Percentiles rank a stretch among this genome's conserved stretches.
phyloP scores from a whole-genome alignment of 805 yeast genomes.

The Crinitomyces ghanaensis region DNA sequence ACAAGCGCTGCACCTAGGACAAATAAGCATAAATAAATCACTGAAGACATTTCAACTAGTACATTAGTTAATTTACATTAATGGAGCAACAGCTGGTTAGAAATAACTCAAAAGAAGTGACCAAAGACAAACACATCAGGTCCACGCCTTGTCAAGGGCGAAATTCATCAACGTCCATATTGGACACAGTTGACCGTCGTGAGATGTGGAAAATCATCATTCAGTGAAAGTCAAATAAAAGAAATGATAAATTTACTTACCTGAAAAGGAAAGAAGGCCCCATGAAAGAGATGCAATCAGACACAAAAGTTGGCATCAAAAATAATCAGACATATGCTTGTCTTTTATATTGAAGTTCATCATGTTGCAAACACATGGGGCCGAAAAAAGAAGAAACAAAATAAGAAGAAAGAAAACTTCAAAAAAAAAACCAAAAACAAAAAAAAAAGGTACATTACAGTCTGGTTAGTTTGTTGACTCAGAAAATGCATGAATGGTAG shows the following conservation, averaged over 20 bases:
- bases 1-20: background rate
- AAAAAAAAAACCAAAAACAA: no score
- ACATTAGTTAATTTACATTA: background rate
- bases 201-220: constrained; percentile 54
- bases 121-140: constrained; percentile 22
- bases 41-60: background rate
- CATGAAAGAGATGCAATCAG: constrained; percentile 31
- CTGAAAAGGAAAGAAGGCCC: constrained; percentile 1
- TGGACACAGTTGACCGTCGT: constrained; percentile 64
- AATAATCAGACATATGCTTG: constrained; percentile 97
- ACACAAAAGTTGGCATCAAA: constrained; percentile 54
- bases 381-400: no score
- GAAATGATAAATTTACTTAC: constrained; percentile 11
- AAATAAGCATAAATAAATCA: background rate
- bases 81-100: background rate
- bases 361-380: constrained; percentile 31
- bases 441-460: no score
- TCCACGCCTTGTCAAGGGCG: constrained; percentile 86
- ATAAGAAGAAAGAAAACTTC: no score
- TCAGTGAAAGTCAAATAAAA: constrained; percentile 5
- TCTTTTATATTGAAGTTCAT: constrained; percentile 50
- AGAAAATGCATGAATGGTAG: constrained; percentile 88
- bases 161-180: constrained; percentile 55
- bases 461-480: no score
- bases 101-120: background rate